Evolutionary conservation across 108 stramenopile genomes (phyloP).

Genomic region (Pseudonitzschia pungens): DNA sequence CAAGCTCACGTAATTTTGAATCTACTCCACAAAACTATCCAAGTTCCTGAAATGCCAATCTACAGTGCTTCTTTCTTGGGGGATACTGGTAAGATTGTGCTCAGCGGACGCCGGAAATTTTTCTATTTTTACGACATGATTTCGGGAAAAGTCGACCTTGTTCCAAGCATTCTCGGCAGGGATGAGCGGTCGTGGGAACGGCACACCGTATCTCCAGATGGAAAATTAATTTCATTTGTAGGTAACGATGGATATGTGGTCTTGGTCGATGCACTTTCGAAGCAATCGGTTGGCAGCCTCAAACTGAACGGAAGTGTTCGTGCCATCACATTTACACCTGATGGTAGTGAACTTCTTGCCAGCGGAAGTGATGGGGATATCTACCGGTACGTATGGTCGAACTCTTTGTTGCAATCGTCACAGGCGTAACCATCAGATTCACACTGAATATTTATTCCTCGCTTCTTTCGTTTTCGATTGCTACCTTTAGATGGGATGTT

Average conservation of each 20-base stretch:
- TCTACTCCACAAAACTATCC: neutral
- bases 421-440: neutral
- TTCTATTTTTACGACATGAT: slow-evolving; percentile 92
- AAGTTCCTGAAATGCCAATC: slow-evolving; percentile 88
- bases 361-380: slow-evolving; percentile 95
- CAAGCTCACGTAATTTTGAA: neutral
- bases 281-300: slow-evolving; percentile 84
- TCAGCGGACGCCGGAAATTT: slow-evolving; percentile 86
- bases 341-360: slow-evolving; percentile 79
- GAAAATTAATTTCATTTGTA: slow-evolving; percentile 80
- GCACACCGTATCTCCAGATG: slow-evolving; percentile 83
- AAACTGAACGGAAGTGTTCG: slow-evolving; percentile 93
- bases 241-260: slow-evolving; percentile 95
- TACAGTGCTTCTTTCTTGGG: slow-evolving; percentile 82
- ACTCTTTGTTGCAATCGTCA: neutral
- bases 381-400: slow-evolving; percentile 55
- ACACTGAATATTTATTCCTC: neutral
- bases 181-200: slow-evolving; percentile 83
- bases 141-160: slow-evolving; percentile 68
- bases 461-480: slow-evolving; percentile 4
- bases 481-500: slow-evolving; percentile 76
- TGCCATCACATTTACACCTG: slow-evolving; percentile 78
- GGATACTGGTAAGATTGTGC: slow-evolving; percentile 73
- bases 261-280: slow-evolving; percentile 73
- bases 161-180: slow-evolving; percentile 73